A percentile compares a stretch with the other conserved stretches of the same genome.
Evolutionary conservation across 495 filamentous ascomycete species (phyloP).

Genomic region (Hypoxylon trugodes): DNA sequence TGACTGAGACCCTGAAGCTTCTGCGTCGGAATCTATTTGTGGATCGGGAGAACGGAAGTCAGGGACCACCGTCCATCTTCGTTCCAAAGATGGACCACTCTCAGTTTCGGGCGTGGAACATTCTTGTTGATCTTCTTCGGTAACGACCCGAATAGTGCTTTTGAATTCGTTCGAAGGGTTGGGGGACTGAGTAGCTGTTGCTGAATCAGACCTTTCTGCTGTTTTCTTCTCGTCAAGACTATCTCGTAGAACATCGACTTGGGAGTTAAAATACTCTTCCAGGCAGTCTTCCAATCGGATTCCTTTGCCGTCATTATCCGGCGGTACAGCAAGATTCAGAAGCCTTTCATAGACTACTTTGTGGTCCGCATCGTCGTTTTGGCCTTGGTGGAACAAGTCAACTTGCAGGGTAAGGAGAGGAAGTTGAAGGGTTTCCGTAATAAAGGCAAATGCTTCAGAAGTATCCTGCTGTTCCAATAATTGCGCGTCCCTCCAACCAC

Average conservation of each 20-base stretch:
- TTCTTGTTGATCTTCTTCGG: constrained; percentile 43
- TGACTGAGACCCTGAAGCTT: constrained; percentile 31
- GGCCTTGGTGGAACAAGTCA: constrained; percentile 92
- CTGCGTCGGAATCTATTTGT: constrained; percentile 14
- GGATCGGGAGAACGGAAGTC: constrained; percentile 36
- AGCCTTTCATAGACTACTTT: constrained; percentile 91
- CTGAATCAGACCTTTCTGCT: constrained; percentile 14
- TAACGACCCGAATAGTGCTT: constrained; percentile 49
- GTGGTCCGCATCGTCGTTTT: constrained; percentile 85
- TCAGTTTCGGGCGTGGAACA: constrained; percentile 9
- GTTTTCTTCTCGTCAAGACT: constrained; percentile 63
- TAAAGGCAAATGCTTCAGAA: constrained; percentile 94
- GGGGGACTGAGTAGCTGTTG: constrained; percentile 5
- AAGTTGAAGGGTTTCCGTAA: constrained; percentile 86
- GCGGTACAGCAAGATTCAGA: constrained; percentile 87
- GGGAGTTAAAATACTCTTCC: constrained; percentile 93
- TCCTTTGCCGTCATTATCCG: constrained; percentile 65
- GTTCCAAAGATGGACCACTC: constrained; percentile 21
- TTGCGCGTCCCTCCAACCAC: constrained; percentile 89
- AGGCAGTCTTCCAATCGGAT: constrained; percentile 89
- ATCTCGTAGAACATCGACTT: constrained; percentile 87
- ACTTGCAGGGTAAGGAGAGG: constrained; percentile 92
- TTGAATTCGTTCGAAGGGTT: constrained; percentile 27
- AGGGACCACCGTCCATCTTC: constrained; percentile 47
- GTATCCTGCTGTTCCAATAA: constrained; percentile 85